Conservation (phyloP, 2,329 filamentous ascomycete genomes). For the Monosporascus sp. region DNA sequence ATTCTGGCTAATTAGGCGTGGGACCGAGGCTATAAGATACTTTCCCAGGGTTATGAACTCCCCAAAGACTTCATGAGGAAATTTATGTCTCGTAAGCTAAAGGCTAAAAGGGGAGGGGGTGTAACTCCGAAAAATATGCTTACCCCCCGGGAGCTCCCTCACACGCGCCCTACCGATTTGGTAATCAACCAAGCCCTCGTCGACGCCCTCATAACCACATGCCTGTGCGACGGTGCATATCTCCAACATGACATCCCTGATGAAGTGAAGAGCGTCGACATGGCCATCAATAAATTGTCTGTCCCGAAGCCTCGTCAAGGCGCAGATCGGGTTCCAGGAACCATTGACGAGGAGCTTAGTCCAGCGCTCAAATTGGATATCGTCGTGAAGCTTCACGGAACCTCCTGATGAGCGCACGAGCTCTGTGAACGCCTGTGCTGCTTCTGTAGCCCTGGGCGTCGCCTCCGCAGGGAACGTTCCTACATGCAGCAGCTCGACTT, state of each 20-base stretch:
- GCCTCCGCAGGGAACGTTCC: conserved; percentile 40
- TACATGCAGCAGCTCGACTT: conserved; percentile 42
- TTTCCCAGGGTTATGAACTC: too few relatives aligned
- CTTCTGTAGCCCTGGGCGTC: conserved; percentile 18
- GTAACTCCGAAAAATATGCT: too few relatives aligned
- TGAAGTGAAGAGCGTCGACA: conserved; percentile 16
- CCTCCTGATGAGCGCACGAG: conserved; percentile 38
- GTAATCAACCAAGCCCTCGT: conserved; percentile 24
- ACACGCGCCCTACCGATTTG: conserved; percentile 17
- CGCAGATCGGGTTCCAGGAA: conserved; percentile 52
- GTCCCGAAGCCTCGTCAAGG: conserved; percentile 43
- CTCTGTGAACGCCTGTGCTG: conserved; percentile 31
- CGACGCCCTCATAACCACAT: conserved; percentile 23
- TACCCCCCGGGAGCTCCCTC: conserved; percentile 14
- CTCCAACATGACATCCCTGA: conserved; percentile 30
- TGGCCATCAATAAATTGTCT: conserved; percentile 33
- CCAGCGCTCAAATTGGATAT: conserved; percentile 50
- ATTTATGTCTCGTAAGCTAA: too few relatives aligned
- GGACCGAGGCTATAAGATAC: too few relatives aligned
- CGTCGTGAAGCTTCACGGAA: conserved; percentile 35
- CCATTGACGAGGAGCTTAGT: conserved; percentile 50
- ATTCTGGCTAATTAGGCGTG: too few relatives aligned
- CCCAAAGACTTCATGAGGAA: too few relatives aligned
- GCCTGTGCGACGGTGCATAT: conserved; percentile 27
- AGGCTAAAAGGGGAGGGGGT: too few relatives aligned